Conservation (phyloP, 768 basidiomycete species). For the Cystofilobasidium capitatum region DNA sequence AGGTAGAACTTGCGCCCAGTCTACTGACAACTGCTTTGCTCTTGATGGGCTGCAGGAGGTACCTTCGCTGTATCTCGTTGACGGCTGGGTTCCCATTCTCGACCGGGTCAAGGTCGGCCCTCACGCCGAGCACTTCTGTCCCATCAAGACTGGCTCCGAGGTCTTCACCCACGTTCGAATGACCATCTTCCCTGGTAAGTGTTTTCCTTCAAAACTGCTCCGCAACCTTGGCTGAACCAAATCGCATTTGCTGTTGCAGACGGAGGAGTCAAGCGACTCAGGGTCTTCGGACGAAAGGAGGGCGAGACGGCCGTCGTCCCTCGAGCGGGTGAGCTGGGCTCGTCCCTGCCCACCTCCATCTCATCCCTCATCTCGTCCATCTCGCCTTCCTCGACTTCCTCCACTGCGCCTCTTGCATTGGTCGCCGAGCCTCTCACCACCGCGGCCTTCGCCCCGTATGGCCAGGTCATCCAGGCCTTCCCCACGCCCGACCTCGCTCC, state of each 20-base stretch:
- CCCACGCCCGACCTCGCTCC: slow-evolving; percentile 56
- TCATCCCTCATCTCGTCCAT: slow-evolving; percentile 3
- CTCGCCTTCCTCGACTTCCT: slow-evolving; percentile 6
- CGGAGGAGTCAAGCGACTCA: slow-evolving; percentile 88
- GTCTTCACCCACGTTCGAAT: slow-evolving; percentile 74
- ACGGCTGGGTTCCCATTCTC: slow-evolving; percentile 65
- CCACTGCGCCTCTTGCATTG: slow-evolving; percentile 32
- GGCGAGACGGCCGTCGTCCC: slow-evolving; percentile 39
- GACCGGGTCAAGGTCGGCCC: slow-evolving; percentile 73
- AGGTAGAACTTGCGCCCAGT: background rate
- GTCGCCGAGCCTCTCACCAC: slow-evolving; percentile 56
- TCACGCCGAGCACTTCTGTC: slow-evolving; percentile 79
- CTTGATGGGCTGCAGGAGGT: slow-evolving; percentile 30
- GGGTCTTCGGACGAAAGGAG: slow-evolving; percentile 52
- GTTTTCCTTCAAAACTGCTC: background rate
- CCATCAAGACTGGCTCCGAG: slow-evolving; percentile 47
- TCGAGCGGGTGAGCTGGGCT: slow-evolving; percentile 29
- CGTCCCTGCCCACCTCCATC: slow-evolving; percentile 13
- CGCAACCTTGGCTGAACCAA: background rate
- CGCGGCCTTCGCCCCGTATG: slow-evolving; percentile 79
- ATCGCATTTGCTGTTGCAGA: slow-evolving; percentile 43
- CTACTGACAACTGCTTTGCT: too few species aligned
- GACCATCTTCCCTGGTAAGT: slow-evolving; percentile 65
- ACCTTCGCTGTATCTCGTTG: slow-evolving; percentile 39
- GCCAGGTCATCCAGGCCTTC: slow-evolving; percentile 84